Conservation (phyloP, 768 basidiomycete species). For the Russula sp. region DNA sequence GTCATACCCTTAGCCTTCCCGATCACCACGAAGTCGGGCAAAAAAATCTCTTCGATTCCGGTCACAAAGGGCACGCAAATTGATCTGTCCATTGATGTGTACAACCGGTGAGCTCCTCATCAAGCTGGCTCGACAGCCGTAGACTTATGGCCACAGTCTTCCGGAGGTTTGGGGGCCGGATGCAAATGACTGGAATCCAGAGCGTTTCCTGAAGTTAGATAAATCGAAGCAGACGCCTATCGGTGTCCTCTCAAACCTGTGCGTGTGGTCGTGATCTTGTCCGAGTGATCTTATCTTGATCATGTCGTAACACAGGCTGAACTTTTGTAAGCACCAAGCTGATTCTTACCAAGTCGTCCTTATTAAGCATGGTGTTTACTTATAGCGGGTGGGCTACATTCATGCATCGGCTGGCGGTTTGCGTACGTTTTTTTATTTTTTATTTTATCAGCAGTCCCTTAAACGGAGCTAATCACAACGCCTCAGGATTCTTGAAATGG, state of each 20-base stretch:
- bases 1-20: too few relatives aligned
- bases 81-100: too few relatives aligned
- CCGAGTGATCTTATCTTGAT: background rate
- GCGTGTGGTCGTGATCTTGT: background rate
- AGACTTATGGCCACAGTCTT: background rate
- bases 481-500: too few relatives aligned
- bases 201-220: background rate
- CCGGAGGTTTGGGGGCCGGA: slow-evolving; percentile 5
- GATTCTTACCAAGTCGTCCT: background rate
- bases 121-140: too few relatives aligned
- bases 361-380: background rate
- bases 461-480: too few relatives aligned
- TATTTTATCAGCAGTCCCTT: background rate
- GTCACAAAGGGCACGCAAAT: too few relatives aligned
- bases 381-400: background rate
- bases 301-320: background rate
- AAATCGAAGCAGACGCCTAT: background rate
- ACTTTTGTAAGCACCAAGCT: background rate
- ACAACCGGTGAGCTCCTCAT: too few relatives aligned
- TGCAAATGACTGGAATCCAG: slow-evolving; percentile 5
- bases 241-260: slow-evolving; percentile 1
- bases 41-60: too few relatives aligned
- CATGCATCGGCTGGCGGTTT: slow-evolving; percentile 5
- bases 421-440: background rate
- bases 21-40: too few relatives aligned